These are phyloP conservation scores for Prillingera fragicola DNA, from an alignment of 1,284 basidiomycete species.

Conservation along the genomic window DNA sequence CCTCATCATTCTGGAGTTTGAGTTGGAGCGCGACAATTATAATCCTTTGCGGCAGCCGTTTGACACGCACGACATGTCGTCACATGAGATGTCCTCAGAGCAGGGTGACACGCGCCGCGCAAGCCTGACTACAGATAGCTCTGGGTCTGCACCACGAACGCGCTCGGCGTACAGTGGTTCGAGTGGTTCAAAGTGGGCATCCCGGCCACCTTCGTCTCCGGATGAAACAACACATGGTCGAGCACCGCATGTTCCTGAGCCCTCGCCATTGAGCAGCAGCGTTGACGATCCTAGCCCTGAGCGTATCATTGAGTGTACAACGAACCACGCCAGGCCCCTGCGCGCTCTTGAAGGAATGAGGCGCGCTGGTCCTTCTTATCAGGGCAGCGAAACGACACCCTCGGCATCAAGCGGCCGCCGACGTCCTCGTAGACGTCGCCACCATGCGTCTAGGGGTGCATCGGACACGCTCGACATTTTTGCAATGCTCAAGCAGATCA, in stretches of 20 bases:
- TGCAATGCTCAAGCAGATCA: conserved; percentile 73
- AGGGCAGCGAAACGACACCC: conserved; percentile 4
- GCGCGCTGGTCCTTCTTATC: conserved; percentile 46
- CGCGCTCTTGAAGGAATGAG: conserved; percentile 67
- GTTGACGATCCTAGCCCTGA: too few relatives aligned
- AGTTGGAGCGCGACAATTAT: conserved; percentile 65
- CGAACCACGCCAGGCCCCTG: conserved; percentile 64
- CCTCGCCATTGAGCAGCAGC: too few relatives aligned
- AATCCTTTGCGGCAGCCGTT: conserved; percentile 65
- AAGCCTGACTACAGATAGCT: too few relatives aligned
- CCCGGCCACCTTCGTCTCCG: too few relatives aligned
- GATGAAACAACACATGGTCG: too few relatives aligned
- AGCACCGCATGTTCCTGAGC: too few relatives aligned
- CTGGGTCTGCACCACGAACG: too few relatives aligned
- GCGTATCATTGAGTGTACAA: conserved; percentile 70
- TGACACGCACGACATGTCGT: too few relatives aligned
- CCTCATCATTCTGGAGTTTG: conserved; percentile 72
- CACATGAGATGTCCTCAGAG: too few relatives aligned
- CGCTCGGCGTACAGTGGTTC: too few relatives aligned
- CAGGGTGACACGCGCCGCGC: too few relatives aligned
- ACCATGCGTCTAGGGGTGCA: conserved; percentile 7
- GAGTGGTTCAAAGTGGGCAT: too few relatives aligned
- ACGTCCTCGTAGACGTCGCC: conserved; percentile 7
- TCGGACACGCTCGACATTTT: conserved; percentile 70
- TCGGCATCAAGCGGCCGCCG: conserved; percentile 8